Evolutionary conservation across 768 basidiomycete species (phyloP), one percentile per base, ranked within the genome.

Genomic region (Cystofilobasidium bisporidii): DNA sequence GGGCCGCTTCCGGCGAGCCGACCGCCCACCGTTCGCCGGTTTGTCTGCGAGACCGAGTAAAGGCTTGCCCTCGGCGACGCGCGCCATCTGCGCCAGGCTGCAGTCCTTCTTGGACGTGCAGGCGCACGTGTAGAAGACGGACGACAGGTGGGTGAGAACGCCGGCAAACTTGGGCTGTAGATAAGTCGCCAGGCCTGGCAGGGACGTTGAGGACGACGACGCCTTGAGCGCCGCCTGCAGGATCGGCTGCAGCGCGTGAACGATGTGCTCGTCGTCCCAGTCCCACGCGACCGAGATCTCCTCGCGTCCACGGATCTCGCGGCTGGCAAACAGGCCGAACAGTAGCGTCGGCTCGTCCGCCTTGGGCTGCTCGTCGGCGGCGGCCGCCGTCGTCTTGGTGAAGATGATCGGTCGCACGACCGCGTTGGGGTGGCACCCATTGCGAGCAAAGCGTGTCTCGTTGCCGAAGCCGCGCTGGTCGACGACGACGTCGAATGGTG

Each of bases 231-330:
- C 8, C 2, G 60, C 38, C n/a, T 67, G 58, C 3, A 64, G 53
- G 11, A 63, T 62, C 30, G 62, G 66, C 15, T 84, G 87, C 0
- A 91, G 79, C 69, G 81, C 79, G 76, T 94, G 92, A 0, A 93
- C 83, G 0, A 86, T 85, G 74, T 90, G 88, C 2, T 85, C 85
- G 73, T 98, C 93, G 72, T 97, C 92, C 93, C 93, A 98, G 75
- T 96, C 91, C 91, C 93, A 97, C 0, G 87, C 88, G 0, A 97
- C 78, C 0, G 92, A 84, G 24, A 97, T 83, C 78, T 97, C 93
- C 71, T 92, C 91, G 58, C 87, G 82, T 40, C 83, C 83, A 64
- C 82, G 82, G 71, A 97, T 81, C 69, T 89, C 87, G 15, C 84
- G 78, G 22, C 86, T 77, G 1, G 92, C 88, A 71, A 91, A 93